A percentile compares a stretch with the other conserved stretches of the same genome.
These are phyloP conservation scores for Penicillium fimorum DNA, from an alignment of 495 filamentous ascomycete genomes.

Conservation along the genomic window DNA sequence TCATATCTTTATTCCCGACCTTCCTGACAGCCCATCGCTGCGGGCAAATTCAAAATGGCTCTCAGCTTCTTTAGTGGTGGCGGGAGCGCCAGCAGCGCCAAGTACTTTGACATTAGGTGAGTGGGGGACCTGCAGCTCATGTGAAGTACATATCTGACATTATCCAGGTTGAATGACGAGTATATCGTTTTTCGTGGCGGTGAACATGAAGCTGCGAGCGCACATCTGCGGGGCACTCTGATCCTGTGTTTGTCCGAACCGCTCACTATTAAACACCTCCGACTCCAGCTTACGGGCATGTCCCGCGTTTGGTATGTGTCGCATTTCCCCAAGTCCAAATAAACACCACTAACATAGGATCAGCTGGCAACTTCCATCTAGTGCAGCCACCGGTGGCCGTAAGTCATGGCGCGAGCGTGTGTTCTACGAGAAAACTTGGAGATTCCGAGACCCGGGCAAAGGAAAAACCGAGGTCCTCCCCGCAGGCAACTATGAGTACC, in stretches of 20 bases:
- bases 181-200: conserved; percentile 75
- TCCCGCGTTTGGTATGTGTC: conserved; percentile 63
- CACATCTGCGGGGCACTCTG: conserved; percentile 69
- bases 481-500: conserved; percentile 86
- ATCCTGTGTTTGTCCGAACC: conserved; percentile 71
- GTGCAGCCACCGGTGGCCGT: conserved; percentile 41
- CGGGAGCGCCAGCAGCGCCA: conserved; percentile 49
- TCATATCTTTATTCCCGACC: background rate
- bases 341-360: conserved; percentile 10
- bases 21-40: conserved; percentile 8
- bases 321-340: background rate
- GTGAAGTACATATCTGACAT: conserved; percentile 8
- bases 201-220: conserved; percentile 72
- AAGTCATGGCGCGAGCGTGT: conserved; percentile 53
- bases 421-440: conserved; percentile 57
- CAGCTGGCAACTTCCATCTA: conserved; percentile 52
- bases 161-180: conserved; percentile 67
- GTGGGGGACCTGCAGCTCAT: conserved; percentile 16
- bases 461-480: conserved; percentile 60
- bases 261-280: conserved; percentile 68
- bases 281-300: conserved; percentile 68
- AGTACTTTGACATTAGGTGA: conserved; percentile 58
- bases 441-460: conserved; percentile 49
- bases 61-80: conserved; percentile 51
- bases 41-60: conserved; percentile 39